These are phyloP conservation scores for Jamesozyma gamospora DNA, from an alignment of 805 yeast genomes.

Conservation along the genomic window DNA sequence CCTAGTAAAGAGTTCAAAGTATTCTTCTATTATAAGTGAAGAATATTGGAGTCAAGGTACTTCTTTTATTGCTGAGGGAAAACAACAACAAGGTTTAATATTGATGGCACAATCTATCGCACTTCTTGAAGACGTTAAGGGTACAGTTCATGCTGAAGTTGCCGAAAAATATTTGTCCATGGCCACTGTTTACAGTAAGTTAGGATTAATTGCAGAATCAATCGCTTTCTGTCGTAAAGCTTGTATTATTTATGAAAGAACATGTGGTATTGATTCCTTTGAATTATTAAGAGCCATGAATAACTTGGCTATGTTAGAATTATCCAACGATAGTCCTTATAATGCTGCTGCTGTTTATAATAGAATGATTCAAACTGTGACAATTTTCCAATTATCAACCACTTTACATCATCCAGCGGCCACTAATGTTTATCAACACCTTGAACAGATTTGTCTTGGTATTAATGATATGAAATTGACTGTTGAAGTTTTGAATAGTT, in stretches of 20 bases:
- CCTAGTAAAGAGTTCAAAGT: constrained; percentile 59
- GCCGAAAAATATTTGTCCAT: constrained; percentile 58
- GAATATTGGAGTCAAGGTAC: constrained; percentile 65
- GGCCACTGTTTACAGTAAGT: constrained; percentile 56
- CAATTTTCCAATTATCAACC: constrained; percentile 35
- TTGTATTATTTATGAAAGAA: constrained; percentile 65
- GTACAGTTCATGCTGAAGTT: constrained; percentile 68
- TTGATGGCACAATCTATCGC: constrained; percentile 61
- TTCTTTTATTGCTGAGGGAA: constrained; percentile 20
- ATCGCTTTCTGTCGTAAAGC: constrained; percentile 58
- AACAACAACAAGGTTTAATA: constrained; percentile 48
- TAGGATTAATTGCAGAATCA: constrained; percentile 49
- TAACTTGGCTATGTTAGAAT: constrained; percentile 67
- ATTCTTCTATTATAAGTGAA: constrained; percentile 56
- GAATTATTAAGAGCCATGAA: constrained; percentile 63
- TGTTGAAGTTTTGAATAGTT: constrained; percentile 40
- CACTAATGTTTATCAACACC: constrained; percentile 40
- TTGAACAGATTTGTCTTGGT: constrained; percentile 49
- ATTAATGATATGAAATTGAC: constrained; percentile 49
- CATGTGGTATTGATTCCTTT: constrained; percentile 68
- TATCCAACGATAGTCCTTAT: constrained; percentile 44
- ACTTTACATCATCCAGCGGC: constrained; percentile 61
- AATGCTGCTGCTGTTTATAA: constrained; percentile 55
- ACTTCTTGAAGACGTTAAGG: constrained; percentile 75
- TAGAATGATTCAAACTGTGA: constrained; percentile 42